Base-by-base conservation (phyloP, 2,329 filamentous ascomycete genomes). In the Pyricularia grisea region DNA sequence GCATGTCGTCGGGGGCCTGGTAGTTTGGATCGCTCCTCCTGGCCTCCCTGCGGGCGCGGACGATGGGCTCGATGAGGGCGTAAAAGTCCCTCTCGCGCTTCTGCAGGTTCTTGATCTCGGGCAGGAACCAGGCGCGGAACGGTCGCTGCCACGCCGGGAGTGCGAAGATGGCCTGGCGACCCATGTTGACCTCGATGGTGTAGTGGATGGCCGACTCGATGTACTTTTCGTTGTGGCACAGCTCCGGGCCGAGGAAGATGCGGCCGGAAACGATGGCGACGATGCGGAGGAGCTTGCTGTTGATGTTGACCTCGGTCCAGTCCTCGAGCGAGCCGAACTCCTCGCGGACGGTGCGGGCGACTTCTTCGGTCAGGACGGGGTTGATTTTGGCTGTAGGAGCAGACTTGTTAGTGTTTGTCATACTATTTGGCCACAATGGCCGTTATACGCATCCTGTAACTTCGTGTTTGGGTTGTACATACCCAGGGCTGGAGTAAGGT, bases 141-240 rank as follows among this genome's bases (percentile, higher is more conserved):
- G 76, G 77, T 0, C 81, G 76, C 25, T 77, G 71, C 75, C 77
- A 79, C 1, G 74, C 74, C 5, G 68, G 70, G 9, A 80, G 69
- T 9, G 67, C 14, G 31, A 75, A 71, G 6, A 81, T 70, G 6
- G 76, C 76, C 0, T 69, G 67, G 12, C 77, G 75, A 1, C 79
- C 80, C 0, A 69, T 73, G 72, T 82, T 77, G 4, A 83, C 69
- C 27, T 82, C 79, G 20, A 68, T 14, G 1, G 83, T 83, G 73
- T 82, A 84, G 72, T 81, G 81, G 70, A 84, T 82, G n/a, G 80
- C 78, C 5, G 79, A 77, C 58, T 83, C 78, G 2, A 84, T 73
- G 72, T 84, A 85, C 30, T 77, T 75, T 58, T 82, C 80, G 3
- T 77, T 73, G 36, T 79, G 81, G 71, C 81, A 82, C 1, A 84